Percentiles rank a stretch among this genome's conserved stretches.
Conservation (phyloP, 2,329 filamentous ascomycete species). For the Calonectria naviculata region DNA sequence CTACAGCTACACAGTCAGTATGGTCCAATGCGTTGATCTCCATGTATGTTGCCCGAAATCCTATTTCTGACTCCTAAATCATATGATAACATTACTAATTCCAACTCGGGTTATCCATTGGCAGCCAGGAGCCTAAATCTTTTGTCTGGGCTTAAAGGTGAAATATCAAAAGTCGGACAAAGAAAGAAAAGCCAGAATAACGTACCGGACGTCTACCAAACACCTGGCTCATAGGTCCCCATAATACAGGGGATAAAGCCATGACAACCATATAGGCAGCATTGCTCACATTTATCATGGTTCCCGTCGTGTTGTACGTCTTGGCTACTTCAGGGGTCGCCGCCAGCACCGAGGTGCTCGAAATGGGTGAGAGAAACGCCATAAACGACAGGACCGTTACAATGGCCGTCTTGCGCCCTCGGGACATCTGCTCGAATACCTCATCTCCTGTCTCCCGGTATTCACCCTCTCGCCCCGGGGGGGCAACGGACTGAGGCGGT, state of each 20-base stretch:
- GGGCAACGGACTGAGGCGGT: slow-evolving; percentile 18
- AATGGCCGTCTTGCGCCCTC: slow-evolving; percentile 72
- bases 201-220: slow-evolving; percentile 69
- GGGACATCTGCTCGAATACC: slow-evolving; percentile 74
- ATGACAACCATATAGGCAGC: slow-evolving; percentile 81
- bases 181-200: slow-evolving; percentile 10
- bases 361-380: slow-evolving; percentile 80
- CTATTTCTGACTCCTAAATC: not conserved
- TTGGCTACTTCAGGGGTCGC: slow-evolving; percentile 79
- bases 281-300: slow-evolving; percentile 79
- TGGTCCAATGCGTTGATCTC: not conserved
- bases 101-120: not conserved
- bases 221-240: slow-evolving; percentile 77
- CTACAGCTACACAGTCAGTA: slow-evolving; percentile 26
- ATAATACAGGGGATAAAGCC: slow-evolving; percentile 76
- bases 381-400: slow-evolving; percentile 78
- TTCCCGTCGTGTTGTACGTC: slow-evolving; percentile 73
- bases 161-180: not conserved
- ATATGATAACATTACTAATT: not conserved
- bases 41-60: not conserved
- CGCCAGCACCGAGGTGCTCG: slow-evolving; percentile 78
- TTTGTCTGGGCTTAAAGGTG: not conserved
- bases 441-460: slow-evolving; percentile 54
- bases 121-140: too few species aligned
- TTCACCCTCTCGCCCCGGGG: slow-evolving; percentile 12